Evolutionary conservation across 345 rosid genomes (phyloP).

Genomic region (Turnera subulata): DNA sequence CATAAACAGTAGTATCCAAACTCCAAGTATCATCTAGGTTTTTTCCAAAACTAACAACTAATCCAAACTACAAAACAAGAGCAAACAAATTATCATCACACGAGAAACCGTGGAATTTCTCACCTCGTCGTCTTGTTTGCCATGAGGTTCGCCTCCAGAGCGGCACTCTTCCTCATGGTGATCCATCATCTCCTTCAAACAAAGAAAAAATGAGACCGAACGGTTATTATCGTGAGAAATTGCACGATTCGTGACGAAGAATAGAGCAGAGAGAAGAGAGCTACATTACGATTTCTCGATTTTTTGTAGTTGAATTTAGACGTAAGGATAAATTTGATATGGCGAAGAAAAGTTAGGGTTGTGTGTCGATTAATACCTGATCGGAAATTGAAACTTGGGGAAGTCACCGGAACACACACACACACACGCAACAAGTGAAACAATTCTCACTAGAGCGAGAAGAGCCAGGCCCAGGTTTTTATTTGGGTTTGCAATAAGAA

Average conservation of each 20-base stretch:
- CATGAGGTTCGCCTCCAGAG: constrained; percentile 34
- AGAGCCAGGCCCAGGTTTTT: too few relatives aligned
- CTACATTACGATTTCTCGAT: not conserved
- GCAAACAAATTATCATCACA: too few relatives aligned
- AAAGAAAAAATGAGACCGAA: not conserved
- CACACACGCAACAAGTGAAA: too few relatives aligned
- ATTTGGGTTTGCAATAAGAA: too few relatives aligned
- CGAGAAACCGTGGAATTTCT: too few relatives aligned
- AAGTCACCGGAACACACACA: too few relatives aligned
- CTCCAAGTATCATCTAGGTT: too few relatives aligned
- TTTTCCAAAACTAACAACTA: too few relatives aligned
- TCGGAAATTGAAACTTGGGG: constrained; percentile 9
- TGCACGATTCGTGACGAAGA: not conserved
- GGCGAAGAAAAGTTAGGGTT: not conserved
- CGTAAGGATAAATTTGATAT: not conserved
- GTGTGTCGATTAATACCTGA: constrained; percentile 18
- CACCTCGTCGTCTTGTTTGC: constrained; percentile 82
- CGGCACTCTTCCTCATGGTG: constrained; percentile 60
- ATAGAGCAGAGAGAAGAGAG: not conserved
- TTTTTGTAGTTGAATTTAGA: not conserved
- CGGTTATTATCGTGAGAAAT: not conserved
- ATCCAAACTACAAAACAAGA: too few relatives aligned
- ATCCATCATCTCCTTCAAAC: constrained; percentile 52
- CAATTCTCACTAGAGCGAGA: too few relatives aligned
- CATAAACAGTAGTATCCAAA: not conserved